Base-by-base conservation (phyloP, 768 basidiomycete genomes). In the Podaxis mareebaensis region DNA sequence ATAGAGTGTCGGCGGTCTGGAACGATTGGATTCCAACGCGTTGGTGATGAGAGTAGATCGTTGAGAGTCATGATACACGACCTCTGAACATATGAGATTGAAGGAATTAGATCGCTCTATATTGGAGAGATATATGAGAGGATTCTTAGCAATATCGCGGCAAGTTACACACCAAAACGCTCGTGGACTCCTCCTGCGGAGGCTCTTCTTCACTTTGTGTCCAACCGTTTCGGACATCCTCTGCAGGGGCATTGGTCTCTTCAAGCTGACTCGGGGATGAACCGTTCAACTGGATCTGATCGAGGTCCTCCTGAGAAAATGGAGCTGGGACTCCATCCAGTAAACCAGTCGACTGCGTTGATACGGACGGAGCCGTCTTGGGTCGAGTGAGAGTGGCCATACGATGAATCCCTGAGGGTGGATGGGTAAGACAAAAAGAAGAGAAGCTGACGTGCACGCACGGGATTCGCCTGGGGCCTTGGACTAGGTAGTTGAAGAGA, bases 21-120 rank as follows among this genome's bases (percentile, higher is more conserved):
- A 26, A 87, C 76, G 61, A 85, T 86, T 8, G 85, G 79, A 57
- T 76, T 79, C 85, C 83, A 85, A 62, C 75, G 68, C 1, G 74
- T 74, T 15, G 82, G 78, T 12, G 76, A 78, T 36, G 85, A 85
- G 22, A 92, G 83, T 22, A 93, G 78, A 72, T 85, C 87, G 67
- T 87, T 85, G 53, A 94, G 77, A 2, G 89, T 90, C 78, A 86
- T 87, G 26, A 93, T 69, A 71, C 90, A 92, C 17, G 90, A 90
- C 63, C 81, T 83, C 68, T 92, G 88, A 36, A 93, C 90, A 60
- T 83, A 81, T 13, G 81, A 77, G 66, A 94, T 87, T n/a, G 91
- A 92, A 8, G 89, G 85, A 67, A 88, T 77, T 39, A 92, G 76
- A 66, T 90, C 86, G 65, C 79, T 80, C 85, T 89, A 33, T 61